phyloP scores from a whole-genome alignment of 169 alveolate genomes.

The Plasmodium fragile region DNA sequence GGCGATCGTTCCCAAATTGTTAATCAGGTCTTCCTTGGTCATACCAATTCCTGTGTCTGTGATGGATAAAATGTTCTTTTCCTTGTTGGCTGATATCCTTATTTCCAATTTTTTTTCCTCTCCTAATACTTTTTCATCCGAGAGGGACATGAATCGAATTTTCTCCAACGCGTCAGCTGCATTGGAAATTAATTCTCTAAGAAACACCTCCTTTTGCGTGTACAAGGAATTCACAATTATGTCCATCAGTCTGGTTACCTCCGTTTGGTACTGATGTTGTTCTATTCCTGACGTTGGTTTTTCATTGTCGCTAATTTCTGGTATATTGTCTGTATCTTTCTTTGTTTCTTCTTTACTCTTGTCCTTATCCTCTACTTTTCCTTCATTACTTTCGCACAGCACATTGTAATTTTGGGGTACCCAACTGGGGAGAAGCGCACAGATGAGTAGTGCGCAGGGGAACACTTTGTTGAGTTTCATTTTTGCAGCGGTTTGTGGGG shows the following conservation, averaged over 20 bases:
- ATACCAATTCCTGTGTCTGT: slow-evolving; percentile 99
- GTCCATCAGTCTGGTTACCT: slow-evolving; percentile 98
- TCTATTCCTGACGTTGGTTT: slow-evolving; percentile 81
- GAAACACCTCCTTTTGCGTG: slow-evolving; percentile 98
- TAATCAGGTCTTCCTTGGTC: slow-evolving; percentile 98
- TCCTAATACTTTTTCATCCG: slow-evolving; percentile 79
- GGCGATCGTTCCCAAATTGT: slow-evolving; percentile 99
- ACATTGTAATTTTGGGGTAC: slow-evolving; percentile 5
- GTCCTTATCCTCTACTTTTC: neutral
- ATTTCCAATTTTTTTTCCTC: slow-evolving; percentile 93
- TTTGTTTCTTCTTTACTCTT: neutral
- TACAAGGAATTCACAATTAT: slow-evolving; percentile 98
- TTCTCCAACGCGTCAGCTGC: slow-evolving; percentile 99
- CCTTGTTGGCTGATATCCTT: slow-evolving; percentile 93
- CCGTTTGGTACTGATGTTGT: slow-evolving; percentile 94
- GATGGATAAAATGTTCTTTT: slow-evolving; percentile 95
- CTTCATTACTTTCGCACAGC: slow-evolving; percentile 1
- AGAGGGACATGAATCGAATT: slow-evolving; percentile 87
- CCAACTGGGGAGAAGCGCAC: slow-evolving; percentile 4
- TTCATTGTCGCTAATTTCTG: slow-evolving; percentile 56
- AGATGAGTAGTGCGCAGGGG: slow-evolving; percentile 3
- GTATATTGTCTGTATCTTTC: slow-evolving; percentile 22
- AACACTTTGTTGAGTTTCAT: slow-evolving; percentile 27
- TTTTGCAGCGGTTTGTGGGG: neutral
- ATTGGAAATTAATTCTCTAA: slow-evolving; percentile 98